Evolutionary conservation across 169 alveolate species (phyloP), one percentile per base, ranked within the genome.

Genomic region (Eimeria brunetti): DNA sequence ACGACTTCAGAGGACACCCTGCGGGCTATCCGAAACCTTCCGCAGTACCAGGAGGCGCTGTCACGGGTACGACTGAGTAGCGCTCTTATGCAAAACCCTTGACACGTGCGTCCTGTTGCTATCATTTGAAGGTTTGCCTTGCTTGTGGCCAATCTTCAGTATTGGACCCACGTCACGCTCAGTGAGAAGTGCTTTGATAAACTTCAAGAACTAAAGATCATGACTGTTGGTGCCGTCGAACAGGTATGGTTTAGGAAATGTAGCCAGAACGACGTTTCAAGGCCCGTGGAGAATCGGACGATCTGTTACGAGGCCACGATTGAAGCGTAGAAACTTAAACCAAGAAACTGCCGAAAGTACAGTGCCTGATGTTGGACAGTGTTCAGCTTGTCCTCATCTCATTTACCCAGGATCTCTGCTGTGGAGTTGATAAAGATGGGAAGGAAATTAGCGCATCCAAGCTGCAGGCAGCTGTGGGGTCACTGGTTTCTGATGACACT

Each of bases 21-120:
- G 56, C 64, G 46, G 44, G 96, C 96, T 56, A 90, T 95, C 49
- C 95, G 95, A 46, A 30, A 86, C 41, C 94, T 95, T 20, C 96
- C 96, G 62, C 94, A 89, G 58, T 95, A 95, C 81, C 96, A 95
- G 53, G 96, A 95, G 78, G 88, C 93, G 92, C 95, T 95, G 49
- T 56, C 96, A 33, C 75, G 91, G 91, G 96, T 86, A 69, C 36
- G 88, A 3, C 64, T 67, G n/a, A 36, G 53, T 12, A 22, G 38
- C 41, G 30, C 83, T 18, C n/a, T 20, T 38, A 14, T 38, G 38
- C 18, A n/a, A n/a, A n/a, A 3, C 44, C 27, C n/a, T 44, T 49
- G 88, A 11, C 9, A 78, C 2, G 1, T 49, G 53, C 51, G 12
- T 16, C 53, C 20, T 24, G n/a, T 49, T 4, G 11, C 14, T 22